Base-by-base conservation (phyloP, 768 basidiomycete species). In the Ramaria sp. region DNA sequence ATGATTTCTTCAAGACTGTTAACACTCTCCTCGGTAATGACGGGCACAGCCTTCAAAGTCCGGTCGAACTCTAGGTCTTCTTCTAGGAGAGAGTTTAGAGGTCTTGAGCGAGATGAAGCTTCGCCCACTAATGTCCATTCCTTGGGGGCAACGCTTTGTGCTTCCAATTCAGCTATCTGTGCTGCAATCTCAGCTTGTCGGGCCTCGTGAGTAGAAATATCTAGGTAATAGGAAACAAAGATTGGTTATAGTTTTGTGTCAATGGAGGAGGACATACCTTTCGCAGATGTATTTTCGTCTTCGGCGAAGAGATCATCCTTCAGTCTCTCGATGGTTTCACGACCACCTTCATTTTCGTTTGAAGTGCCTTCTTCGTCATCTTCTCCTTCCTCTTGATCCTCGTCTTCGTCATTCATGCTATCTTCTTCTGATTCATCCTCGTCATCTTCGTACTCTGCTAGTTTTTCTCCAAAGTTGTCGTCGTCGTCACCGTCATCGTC, bases 61-160 rank as follows among this genome's bases (percentile, higher is more conserved):
- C 91, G 84, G 57, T 98, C 96, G 59, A 93, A 98, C 55, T 97
- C 95, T 28, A 99, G 77, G 67, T 96, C 90, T 65, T 98, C 88
- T 66, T 90, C 89, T 12, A 99, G 76, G 18, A 98, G 73, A 8
- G 88, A 87, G 67, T 99, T 93, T 65, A 90, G 82, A 3, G 96
- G 95, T 50, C 96, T 78, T 41, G 83, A 69, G 38, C 83, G 78
- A 5, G 91, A 79, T 20, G 78, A 79, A 30, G 91, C 89, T 69
- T 98, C 95, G 47, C 96, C 94, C 73, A 88, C 79, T 27, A 96
- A 75, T 5, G 83, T 83, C 96, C 96, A 99, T 57, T 90, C 83
- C 68, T 97, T 97, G 49, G 80, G 75, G 1, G 81, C 83, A 50
- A 95, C 79, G 66, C 95, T 98, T 66, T 92, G 85, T 1, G 79